These are phyloP conservation scores for Eucalyptus guilfoylei DNA, from an alignment of 345 rosid species.

Conservation along the genomic window DNA sequence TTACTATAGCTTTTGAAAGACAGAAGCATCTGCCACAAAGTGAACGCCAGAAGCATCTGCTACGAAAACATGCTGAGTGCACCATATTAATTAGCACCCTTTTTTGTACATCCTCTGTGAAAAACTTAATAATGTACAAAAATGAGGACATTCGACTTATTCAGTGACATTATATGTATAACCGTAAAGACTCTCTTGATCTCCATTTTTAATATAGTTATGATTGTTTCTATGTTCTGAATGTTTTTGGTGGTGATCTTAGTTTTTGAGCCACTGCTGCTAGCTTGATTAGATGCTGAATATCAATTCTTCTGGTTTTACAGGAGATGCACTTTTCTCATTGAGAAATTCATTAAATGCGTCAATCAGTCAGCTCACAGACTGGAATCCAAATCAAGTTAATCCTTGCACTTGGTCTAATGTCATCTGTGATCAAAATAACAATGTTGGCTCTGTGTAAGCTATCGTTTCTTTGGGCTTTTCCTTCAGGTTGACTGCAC, in stretches of 20 bases:
- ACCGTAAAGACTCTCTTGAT: neutral
- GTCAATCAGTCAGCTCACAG: slow-evolving; percentile 32
- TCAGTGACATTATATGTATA: neutral
- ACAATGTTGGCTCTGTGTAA: slow-evolving; percentile 66
- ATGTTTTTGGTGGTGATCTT: neutral
- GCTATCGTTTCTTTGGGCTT: neutral
- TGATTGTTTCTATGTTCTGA: neutral
- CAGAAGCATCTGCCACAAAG: neutral
- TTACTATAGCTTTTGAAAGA: neutral
- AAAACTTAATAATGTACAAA: neutral
- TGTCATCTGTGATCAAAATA: slow-evolving; percentile 43
- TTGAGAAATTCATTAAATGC: slow-evolving; percentile 44
- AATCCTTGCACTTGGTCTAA: slow-evolving; percentile 93
- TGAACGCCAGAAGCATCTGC: neutral
- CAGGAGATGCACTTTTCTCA: slow-evolving; percentile 68
- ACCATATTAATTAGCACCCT: neutral
- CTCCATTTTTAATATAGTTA: neutral
- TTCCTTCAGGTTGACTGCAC: neutral
- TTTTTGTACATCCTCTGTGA: neutral
- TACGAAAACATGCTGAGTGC: neutral
- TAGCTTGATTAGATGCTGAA: slow-evolving; percentile 5
- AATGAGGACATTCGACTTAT: neutral
- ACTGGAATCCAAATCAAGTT: slow-evolving; percentile 83
- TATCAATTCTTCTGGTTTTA: neutral
- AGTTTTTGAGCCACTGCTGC: neutral